These are phyloP conservation scores for Aphanomyces invadans DNA, from an alignment of 352 stramenopile genomes.

Conservation along the genomic window DNA sequence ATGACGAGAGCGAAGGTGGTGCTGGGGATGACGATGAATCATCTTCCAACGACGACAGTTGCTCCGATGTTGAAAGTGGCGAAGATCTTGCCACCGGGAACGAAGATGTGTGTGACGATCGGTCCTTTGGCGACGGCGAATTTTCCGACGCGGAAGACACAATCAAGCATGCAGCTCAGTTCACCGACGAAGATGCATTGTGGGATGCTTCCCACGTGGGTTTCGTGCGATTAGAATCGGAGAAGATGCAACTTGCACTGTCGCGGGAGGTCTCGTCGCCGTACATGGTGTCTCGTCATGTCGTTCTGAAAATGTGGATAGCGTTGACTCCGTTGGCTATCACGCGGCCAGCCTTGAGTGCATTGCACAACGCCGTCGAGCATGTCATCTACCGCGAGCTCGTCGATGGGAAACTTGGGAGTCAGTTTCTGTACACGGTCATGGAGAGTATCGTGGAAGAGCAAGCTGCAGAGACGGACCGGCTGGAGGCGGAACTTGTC, in stretches of 20 bases:
- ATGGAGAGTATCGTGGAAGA: conserved; percentile 33
- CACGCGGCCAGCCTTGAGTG: conserved; percentile 59
- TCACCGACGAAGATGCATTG: conserved; percentile 35
- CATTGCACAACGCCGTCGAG: conserved; percentile 66
- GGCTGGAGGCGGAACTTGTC: conserved; percentile 49
- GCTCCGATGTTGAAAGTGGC: conserved; percentile 25
- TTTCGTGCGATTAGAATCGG: conserved; percentile 30
- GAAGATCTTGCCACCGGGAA: conserved; percentile 30
- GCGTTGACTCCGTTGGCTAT: conserved; percentile 41
- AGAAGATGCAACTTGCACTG: conserved; percentile 27
- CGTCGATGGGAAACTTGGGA: conserved; percentile 47
- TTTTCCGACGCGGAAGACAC: conserved; percentile 58
- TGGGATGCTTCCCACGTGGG: conserved; percentile 34
- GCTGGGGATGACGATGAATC: conserved; percentile 47
- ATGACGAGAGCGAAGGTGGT: conserved; percentile 55
- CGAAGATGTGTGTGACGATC: conserved; percentile 30
- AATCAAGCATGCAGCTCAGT: not conserved
- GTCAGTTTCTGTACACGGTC: conserved; percentile 39
- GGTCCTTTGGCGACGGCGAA: conserved; percentile 54
- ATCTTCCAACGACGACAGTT: not conserved
- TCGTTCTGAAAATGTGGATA: conserved; percentile 44
- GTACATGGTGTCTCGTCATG: conserved; percentile 62
- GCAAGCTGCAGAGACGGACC: conserved; percentile 28
- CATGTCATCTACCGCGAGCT: conserved; percentile 57
- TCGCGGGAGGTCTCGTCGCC: conserved; percentile 33